Percentiles rank a stretch among this genome's conserved stretches.
Evolutionary conservation across 163 green algal species (phyloP).

Genomic region (Scenedesmus sp.): DNA sequence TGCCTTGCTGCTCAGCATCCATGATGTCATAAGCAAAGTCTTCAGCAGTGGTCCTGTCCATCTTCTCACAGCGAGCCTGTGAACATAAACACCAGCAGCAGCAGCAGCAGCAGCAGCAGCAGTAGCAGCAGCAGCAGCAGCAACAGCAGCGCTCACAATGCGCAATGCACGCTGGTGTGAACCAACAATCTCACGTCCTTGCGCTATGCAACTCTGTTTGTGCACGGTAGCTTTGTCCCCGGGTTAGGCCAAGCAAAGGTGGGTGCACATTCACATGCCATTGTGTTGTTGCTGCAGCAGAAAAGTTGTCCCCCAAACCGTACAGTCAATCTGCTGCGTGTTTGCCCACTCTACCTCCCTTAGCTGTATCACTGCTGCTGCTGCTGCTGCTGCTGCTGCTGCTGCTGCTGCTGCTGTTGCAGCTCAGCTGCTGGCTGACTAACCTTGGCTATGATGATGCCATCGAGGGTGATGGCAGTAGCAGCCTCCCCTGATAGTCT

Average conservation of each 20-base stretch:
- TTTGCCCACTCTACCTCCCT: neutral
- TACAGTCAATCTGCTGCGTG: no score
- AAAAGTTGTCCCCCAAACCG: no score
- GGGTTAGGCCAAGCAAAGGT: no score
- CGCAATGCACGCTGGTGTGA: neutral
- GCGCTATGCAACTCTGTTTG: no score
- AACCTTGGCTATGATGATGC: constrained; percentile 45
- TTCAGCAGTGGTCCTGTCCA: constrained; percentile 15
- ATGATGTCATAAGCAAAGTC: constrained; percentile 42
- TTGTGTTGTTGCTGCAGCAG: neutral
- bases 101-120: neutral
- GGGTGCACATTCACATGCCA: neutral
- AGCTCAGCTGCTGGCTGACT: neutral
- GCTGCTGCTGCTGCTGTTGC: neutral
- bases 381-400: neutral
- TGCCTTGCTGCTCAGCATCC: neutral
- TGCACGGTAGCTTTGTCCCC: no score
- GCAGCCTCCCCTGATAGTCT: neutral
- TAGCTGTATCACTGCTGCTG: neutral
- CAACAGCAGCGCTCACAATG: neutral
- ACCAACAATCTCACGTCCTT: no score
- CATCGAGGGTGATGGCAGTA: constrained; percentile 30
- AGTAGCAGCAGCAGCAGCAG: neutral
- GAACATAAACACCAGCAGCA: neutral
- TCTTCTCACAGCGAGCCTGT: constrained; percentile 41